Base-by-base conservation (phyloP, 2,329 filamentous ascomycete species). In the Xylaria sp. region DNA sequence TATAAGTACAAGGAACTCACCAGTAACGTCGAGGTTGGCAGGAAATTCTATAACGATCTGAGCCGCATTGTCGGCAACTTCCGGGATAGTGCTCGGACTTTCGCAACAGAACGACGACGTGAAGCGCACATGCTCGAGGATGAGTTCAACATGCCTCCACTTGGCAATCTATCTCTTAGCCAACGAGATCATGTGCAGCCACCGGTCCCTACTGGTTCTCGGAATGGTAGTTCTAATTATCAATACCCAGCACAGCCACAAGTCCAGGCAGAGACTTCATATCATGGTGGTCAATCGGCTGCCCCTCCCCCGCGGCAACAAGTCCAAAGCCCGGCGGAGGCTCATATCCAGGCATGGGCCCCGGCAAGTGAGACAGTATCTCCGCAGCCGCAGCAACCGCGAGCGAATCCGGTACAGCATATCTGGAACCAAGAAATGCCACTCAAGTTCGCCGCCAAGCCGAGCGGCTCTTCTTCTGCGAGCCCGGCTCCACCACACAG, bases 1-100 rank as follows among this genome's bases (percentile, higher is more conserved):
- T 90, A 94, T 80, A 97, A 95, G 81, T 98, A 98, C 83, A 97
- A 97, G 81, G 95, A 99, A 79, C 93, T 98, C 65, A 89, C 97
- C 65, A 93, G 89, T 72, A 97, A 98, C 77, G 85, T 98, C 2
- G 95, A 98, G 72, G 93, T 92, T 0, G 96, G 93, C 0, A 86
- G 95, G 61, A 98, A 96, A 78, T 99, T 99, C 78, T 99, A 98
- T 83, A 99, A 99, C 74, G 94, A 98, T 76, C 85, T 99, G 4
- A 93, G 92, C 55, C 93, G 92, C 80, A 94, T 98, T 70, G 92
- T 97, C 0, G 91, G 89, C 0, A 83, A 83, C 9, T 98, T 98
- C 78, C 86, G 94, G 19, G 95, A 98, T 73, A 75, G 73, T 19
- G 92, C 93, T 42, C 90, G 90, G 72, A 87, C 86, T 1, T 98